phyloP scores from a whole-genome alignment of 2,329 filamentous ascomycete genomes.

The Ophiostoma quercus region DNA sequence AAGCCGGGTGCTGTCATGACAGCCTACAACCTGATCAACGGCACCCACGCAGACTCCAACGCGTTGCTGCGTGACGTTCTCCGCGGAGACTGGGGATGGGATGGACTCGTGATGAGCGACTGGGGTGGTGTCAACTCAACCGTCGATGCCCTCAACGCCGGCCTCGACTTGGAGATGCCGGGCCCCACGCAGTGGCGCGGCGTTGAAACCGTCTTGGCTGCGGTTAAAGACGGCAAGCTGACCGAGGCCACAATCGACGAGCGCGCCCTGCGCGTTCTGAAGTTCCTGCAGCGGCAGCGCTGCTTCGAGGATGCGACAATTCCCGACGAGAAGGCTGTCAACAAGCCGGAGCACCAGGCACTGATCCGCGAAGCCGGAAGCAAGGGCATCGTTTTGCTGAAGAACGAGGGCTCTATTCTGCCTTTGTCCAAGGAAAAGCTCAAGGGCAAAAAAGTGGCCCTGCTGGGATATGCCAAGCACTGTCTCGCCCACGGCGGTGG shows the following conservation, averaged over 20 bases:
- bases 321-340: slow-evolving; percentile 1
- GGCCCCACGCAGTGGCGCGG: slow-evolving; percentile 9
- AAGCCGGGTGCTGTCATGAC: slow-evolving; percentile 14
- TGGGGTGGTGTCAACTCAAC: slow-evolving; percentile 11
- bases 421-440: slow-evolving; percentile 11
- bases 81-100: slow-evolving; percentile 16
- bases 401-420: slow-evolving; percentile 11
- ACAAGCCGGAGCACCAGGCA: slow-evolving; percentile 14
- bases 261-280: background rate
- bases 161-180: slow-evolving; percentile 18
- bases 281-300: background rate
- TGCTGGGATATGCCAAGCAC: slow-evolving; percentile 17
- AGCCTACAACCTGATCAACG: slow-evolving; percentile 16
- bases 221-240: slow-evolving; percentile 8
- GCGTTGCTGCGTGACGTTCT: slow-evolving; percentile 13
- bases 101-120: slow-evolving; percentile 16
- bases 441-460: slow-evolving; percentile 11
- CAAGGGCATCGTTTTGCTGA: slow-evolving; percentile 15
- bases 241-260: slow-evolving; percentile 8
- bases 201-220: slow-evolving; percentile 1
- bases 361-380: slow-evolving; percentile 18
- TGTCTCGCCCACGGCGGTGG: slow-evolving; percentile 16
- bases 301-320: slow-evolving; percentile 8
- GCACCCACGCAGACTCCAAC: slow-evolving; percentile 14
- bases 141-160: background rate